phyloP scores from a whole-genome alignment of 495 filamentous ascomycete species.

The Xylaria grammica region DNA sequence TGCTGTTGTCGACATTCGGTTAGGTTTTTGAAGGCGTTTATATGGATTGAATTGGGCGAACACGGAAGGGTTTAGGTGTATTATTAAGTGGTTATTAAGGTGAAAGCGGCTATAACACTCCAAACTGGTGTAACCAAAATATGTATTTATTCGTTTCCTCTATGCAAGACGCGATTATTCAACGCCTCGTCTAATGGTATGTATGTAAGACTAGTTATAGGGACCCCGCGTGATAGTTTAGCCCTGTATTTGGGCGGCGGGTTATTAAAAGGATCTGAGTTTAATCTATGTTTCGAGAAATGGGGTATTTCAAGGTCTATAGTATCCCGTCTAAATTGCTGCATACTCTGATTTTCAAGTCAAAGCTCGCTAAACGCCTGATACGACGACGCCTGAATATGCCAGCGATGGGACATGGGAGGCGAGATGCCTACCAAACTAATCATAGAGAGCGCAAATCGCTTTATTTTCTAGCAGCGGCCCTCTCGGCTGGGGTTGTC shows the following conservation, averaged over 20 bases:
- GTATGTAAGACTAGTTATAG: neutral
- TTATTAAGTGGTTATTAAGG: neutral
- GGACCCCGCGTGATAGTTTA: neutral
- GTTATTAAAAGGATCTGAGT: slow-evolving; percentile 1
- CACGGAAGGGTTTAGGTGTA: neutral
- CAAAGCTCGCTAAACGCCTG: neutral
- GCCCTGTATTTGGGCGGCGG: neutral
- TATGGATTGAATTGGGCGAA: neutral
- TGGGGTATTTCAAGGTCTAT: neutral
- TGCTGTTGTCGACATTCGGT: neutral
- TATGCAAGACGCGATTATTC: slow-evolving; percentile 1
- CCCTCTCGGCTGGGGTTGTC: slow-evolving; percentile 40
- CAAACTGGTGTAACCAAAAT: neutral
- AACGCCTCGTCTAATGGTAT: slow-evolving; percentile 9
- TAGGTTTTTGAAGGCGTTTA: neutral
- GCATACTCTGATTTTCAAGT: neutral
- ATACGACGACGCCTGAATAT: neutral
- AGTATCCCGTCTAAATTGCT: neutral
- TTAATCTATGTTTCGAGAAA: neutral
- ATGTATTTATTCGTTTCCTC: slow-evolving; percentile 4
- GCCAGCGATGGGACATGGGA: neutral
- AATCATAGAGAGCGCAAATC: slow-evolving; percentile 7
- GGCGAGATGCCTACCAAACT: neutral
- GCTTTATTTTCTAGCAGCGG: slow-evolving; percentile 14
- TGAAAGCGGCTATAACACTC: neutral